These are phyloP conservation scores for Graphilbum ipis-grandicollis DNA, from an alignment of 2,329 filamentous ascomycete species.

Conservation along the genomic window DNA sequence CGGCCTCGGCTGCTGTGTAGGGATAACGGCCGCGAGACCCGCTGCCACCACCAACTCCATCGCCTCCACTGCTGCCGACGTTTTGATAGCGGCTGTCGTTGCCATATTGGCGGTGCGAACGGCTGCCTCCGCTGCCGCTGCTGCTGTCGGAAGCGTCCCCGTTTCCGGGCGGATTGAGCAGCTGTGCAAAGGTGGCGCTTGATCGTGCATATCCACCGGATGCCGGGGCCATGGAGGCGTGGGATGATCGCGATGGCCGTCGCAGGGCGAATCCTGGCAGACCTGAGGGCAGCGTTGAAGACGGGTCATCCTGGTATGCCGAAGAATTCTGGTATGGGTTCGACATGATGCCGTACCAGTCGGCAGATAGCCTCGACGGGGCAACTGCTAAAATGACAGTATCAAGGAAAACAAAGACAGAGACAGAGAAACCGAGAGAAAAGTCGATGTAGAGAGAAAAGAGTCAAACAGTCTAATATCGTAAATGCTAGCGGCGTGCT, in stretches of 20 bases:
- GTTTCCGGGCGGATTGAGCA: slow-evolving; percentile 18
- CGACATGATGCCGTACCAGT: too few relatives aligned
- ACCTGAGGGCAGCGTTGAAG: slow-evolving; percentile 10
- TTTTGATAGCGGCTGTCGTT: slow-evolving; percentile 7
- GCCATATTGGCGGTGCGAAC: neutral
- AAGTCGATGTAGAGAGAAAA: neutral
- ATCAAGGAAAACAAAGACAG: neutral
- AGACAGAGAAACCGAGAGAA: neutral
- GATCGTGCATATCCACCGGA: slow-evolving; percentile 18
- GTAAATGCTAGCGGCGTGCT: too few relatives aligned
- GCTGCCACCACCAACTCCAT: neutral
- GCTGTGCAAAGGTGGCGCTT: slow-evolving; percentile 31
- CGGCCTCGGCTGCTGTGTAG: neutral
- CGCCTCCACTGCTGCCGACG: too few relatives aligned
- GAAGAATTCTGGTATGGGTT: slow-evolving; percentile 22
- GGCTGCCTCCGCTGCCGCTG: slow-evolving; percentile 11
- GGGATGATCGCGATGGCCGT: slow-evolving; percentile 18
- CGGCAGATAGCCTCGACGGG: too few relatives aligned
- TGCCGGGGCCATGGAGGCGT: slow-evolving; percentile 23
- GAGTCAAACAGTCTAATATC: too few relatives aligned
- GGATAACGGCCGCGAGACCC: neutral
- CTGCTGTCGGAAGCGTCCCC: slow-evolving; percentile 6
- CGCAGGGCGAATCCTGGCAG: slow-evolving; percentile 16
- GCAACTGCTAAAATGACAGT: too few relatives aligned
- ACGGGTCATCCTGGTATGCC: slow-evolving; percentile 17